phyloP scores from a whole-genome alignment of 129 eudicot species.

The Helichrysum umbraculigerum region DNA sequence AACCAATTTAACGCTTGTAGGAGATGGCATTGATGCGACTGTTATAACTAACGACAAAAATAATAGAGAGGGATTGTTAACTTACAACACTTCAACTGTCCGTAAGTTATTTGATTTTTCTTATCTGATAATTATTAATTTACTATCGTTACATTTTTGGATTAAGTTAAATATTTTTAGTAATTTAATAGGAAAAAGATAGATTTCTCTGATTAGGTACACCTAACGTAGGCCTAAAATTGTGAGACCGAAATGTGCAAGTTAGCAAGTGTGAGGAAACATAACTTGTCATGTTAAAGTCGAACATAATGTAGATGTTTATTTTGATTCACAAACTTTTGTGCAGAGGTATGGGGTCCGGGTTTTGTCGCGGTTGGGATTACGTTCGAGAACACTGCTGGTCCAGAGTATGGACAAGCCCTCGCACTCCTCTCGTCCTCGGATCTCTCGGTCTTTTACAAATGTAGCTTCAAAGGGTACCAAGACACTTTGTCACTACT shows the following conservation, averaged over 20 bases:
- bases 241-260: too few species aligned
- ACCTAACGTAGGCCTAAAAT: too few species aligned
- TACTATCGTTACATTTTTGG: too few species aligned
- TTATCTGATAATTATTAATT: too few species aligned
- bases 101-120: constrained; percentile 35
- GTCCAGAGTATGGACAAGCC: constrained; percentile 39
- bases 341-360: constrained; percentile 39
- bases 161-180: too few species aligned
- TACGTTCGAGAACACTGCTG: constrained; percentile 50
- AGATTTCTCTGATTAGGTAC: too few species aligned
- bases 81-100: constrained; percentile 54
- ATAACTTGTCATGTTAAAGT: too few species aligned
- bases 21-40: constrained; percentile 67
- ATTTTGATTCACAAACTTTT: not conserved
- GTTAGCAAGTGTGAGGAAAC: too few species aligned
- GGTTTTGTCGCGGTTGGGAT: constrained; percentile 43
- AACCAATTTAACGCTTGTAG: constrained; percentile 48
- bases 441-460: constrained; percentile 36
- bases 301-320: too few species aligned
- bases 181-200: too few species aligned
- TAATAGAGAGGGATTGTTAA: constrained; percentile 39
- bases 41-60: constrained; percentile 50
- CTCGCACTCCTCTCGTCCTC: constrained; percentile 43
- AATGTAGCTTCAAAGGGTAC: constrained; percentile 58
- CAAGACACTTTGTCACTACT: constrained; percentile 46